Base-by-base conservation (phyloP, 768 basidiomycete species). In the Xanthoconium stramineum region DNA sequence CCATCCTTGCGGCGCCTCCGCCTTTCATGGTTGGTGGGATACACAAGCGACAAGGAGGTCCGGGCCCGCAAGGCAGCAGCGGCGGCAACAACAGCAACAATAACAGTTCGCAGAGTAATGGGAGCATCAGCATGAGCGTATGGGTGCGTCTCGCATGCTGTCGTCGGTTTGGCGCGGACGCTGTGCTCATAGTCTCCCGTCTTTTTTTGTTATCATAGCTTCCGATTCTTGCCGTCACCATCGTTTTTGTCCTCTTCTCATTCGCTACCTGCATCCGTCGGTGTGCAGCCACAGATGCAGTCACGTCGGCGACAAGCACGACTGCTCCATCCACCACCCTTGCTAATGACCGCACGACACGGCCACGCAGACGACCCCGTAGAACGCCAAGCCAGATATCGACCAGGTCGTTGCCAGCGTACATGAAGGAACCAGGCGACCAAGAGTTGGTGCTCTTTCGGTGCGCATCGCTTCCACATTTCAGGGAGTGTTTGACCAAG, bases 401-500 rank as follows among this genome's bases (percentile, higher is more conserved):
- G 6, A 89, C 88, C 9, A 82, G 80, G 30, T 90, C 86, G 7
- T 68, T 93, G 32, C 91, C 91, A 6, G 82, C 78, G 30, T 93
- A 93, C 62, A 88, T 82, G 75, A 91, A 91, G 71, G 90, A 93
- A 57, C 89, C 91, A 0, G 90, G 89, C 15, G 91, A 91, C 47
- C 77, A 85, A 38, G 91, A 93, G 67, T 76, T 93, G 30, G 91
- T 93, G 6, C 83, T 93, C 50, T 75, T 71, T 43, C 69, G 79
- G 80, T 81, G 56, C 59, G 75, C 19, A 43, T 29, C 19, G 3
- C n/a, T 17, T 52, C 10, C 13, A 24, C 8, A 11, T 40, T 12
- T 33, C n/a, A 4, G 24, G 14, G 19, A 6, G 6, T 20, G 46
- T 33, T 38, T 40, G 35, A 32, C 20, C n/a, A 35, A 29, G 39